Base-by-base conservation (phyloP, 345 rosid genomes). In the Zanthoxylum bungeanum region DNA sequence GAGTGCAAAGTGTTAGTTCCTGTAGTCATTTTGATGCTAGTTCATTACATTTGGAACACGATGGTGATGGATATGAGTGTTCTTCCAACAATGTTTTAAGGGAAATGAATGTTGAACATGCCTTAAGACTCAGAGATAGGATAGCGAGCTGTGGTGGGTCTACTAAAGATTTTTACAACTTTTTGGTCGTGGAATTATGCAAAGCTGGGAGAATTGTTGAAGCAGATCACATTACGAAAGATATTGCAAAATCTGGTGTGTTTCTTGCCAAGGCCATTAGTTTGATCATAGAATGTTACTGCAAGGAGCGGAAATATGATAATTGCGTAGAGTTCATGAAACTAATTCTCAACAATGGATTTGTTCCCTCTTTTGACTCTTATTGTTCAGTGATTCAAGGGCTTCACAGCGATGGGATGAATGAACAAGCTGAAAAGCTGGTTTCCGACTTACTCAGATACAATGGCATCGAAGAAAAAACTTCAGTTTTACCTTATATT, bases 331-430 rank as follows among this genome's bases (percentile, higher is more conserved):
- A 78, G 70, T 70, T 81, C 64, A 75, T 86, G 72, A 51, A 67
- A 1, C 49, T 61, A 53, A 70, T 80, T 50, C 66, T 86, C 9
- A 33, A 46, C 14, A 44, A 55, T 21, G 83, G 90, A 46, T 84
- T 70, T 59, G 50, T 72, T 44, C 86, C 88, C 17, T 72, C 83
- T 52, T 80, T 84, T 46, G 78, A 73, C 52, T 74, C 84, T 34
- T 82, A 78, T 44, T 70, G 77, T 58, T 65, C 71, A 60, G 73
- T 84, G 74, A 73, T 86, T 75, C 77, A 73, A 60, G 73, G 87
- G 31, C 64, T 79, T 68, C 65, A 68, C 51, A 61, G 60, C 14
- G 82, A 78, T 63, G 85, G 87, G 66, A 77, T 75, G 11, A 67
- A 14, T 2, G 31, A 76, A 60, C 49, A 34, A 66, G 83, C 86